A percentile compares a stretch with the other conserved stretches of the same genome.
Evolutionary conservation across 495 filamentous ascomycete species (phyloP).

Genomic region (Penicillium canariense): DNA sequence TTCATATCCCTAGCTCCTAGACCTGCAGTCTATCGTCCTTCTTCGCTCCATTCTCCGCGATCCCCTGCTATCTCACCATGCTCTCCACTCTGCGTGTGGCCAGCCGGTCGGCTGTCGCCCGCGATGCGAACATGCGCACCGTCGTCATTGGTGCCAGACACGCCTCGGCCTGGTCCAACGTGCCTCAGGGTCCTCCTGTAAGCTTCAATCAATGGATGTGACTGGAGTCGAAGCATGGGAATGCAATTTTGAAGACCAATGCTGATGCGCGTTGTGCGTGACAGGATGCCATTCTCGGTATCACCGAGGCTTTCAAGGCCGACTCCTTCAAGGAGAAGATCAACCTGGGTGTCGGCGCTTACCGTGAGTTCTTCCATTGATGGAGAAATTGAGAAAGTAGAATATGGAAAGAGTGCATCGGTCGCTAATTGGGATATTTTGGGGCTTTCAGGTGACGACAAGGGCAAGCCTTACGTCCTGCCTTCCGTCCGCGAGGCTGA

Average conservation of each 20-base stretch:
- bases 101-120: constrained; percentile 51
- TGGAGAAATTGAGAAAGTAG: neutral
- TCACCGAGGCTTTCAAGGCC: constrained; percentile 99
- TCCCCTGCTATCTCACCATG: constrained; percentile 37
- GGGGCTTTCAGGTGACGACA: constrained; percentile 66
- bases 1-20: constrained; percentile 18
- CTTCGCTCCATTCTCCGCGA: constrained; percentile 13
- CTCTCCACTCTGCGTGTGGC: constrained; percentile 57
- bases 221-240: neutral
- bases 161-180: constrained; percentile 82
- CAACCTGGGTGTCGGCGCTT: constrained; percentile 76
- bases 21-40: constrained; percentile 12
- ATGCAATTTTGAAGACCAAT: constrained; percentile 14
- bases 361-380: constrained; percentile 40
- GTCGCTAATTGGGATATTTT: constrained; percentile 16
- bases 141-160: constrained; percentile 58
- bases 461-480: constrained; percentile 95
- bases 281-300: constrained; percentile 83
- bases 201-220: constrained; percentile 33
- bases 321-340: constrained; percentile 91
- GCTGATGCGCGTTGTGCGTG: constrained; percentile 25
- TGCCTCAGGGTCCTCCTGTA: constrained; percentile 92
- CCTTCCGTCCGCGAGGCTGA: constrained; percentile 90
- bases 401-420: neutral
- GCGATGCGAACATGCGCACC: constrained; percentile 45